These are phyloP conservation scores for Penicillium psychrofluorescens DNA, from an alignment of 495 filamentous ascomycete species.

Conservation along the genomic window DNA sequence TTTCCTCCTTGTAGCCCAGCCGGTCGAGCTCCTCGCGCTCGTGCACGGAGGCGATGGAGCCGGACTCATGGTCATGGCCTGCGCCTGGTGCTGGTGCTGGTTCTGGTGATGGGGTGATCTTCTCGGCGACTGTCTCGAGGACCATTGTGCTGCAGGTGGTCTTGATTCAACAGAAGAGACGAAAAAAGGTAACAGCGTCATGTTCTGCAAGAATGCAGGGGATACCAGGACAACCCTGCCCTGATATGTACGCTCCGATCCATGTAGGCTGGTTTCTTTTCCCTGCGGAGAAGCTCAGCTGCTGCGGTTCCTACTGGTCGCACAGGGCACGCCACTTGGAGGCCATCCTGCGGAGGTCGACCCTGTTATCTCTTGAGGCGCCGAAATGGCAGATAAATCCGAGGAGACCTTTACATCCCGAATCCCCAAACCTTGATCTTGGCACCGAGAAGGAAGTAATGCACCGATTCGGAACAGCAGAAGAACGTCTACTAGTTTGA, in stretches of 20 bases:
- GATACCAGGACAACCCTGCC: too few species aligned
- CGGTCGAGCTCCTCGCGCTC: slow-evolving; percentile 21
- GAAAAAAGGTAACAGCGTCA: background rate
- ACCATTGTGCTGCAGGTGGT: background rate
- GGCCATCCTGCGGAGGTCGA: background rate
- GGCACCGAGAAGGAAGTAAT: too few species aligned
- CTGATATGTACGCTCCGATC: too few species aligned
- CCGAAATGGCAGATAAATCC: too few species aligned
- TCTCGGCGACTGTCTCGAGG: background rate
- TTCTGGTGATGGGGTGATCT: background rate
- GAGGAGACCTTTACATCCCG: too few species aligned
- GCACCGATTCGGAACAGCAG: too few species aligned
- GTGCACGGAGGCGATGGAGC: slow-evolving; percentile 6
- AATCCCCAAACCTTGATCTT: too few species aligned
- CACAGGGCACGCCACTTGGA: background rate
- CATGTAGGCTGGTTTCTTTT: too few species aligned
- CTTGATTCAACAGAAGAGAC: background rate
- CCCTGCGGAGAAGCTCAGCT: background rate
- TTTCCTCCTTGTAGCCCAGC: slow-evolving; percentile 31
- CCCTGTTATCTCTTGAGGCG: background rate
- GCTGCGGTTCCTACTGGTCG: background rate
- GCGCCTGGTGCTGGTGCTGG: too few species aligned
- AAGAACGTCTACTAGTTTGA: too few species aligned
- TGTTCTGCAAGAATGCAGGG: too few species aligned
- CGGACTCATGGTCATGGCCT: slow-evolving; percentile 8